Evolutionary conservation across 768 basidiomycete species (phyloP).

Genomic region (Lanmaoa pseudosensibilis): DNA sequence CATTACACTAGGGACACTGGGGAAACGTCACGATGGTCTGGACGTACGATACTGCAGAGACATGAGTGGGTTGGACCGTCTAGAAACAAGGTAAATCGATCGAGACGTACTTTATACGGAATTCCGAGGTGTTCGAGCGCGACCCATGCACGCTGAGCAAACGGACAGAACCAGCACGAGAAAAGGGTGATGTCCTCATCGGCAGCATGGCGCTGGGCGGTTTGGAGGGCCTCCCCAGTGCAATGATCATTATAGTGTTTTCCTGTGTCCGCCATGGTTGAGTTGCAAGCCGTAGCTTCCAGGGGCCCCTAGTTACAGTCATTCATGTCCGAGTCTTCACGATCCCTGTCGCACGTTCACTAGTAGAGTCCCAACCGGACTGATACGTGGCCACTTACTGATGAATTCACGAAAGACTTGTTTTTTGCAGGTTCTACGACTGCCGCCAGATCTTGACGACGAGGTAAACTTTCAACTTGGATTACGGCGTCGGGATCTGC

Average conservation of each 20-base stretch:
- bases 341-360: neutral
- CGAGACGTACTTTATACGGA: slow-evolving; percentile 68
- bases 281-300: no score
- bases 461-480: slow-evolving; percentile 15
- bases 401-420: slow-evolving; percentile 9
- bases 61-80: neutral
- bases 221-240: slow-evolving; percentile 55
- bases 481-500: neutral
- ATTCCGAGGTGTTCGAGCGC: slow-evolving; percentile 68
- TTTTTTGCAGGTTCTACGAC: slow-evolving; percentile 19
- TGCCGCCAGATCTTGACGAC: slow-evolving; percentile 25
- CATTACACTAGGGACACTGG: neutral
- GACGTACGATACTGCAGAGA: slow-evolving; percentile 40
- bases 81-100: no score
- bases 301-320: no score
- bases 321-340: no score
- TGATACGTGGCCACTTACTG: no score
- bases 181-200: slow-evolving; percentile 65
- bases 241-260: slow-evolving; percentile 42
- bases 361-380: no score
- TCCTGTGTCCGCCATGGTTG: slow-evolving; percentile 36
- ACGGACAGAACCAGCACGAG: slow-evolving; percentile 75
- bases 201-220: slow-evolving; percentile 47
- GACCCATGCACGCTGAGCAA: slow-evolving; percentile 81
- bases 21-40: neutral